A percentile compares a stretch with the other conserved stretches of the same genome.
phyloP scores from a whole-genome alignment of 2,329 filamentous ascomycete genomes.

The Aspergillus hiratsukae region DNA sequence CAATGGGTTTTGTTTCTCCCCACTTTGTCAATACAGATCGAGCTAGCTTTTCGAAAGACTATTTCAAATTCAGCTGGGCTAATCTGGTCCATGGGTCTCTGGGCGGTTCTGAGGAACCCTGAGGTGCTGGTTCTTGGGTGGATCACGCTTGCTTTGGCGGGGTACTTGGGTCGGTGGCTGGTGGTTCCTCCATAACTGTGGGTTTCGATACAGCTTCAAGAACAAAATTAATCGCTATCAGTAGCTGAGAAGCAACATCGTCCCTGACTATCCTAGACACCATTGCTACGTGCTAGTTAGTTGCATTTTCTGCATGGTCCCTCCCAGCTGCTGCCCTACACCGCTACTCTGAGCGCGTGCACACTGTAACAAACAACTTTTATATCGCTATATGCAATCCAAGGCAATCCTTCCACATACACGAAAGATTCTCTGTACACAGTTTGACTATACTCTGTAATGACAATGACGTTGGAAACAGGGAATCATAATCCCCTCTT shows the following conservation, averaged over 20 bases:
- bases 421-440: background rate
- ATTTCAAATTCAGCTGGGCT: background rate
- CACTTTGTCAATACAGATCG: no score
- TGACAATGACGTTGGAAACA: background rate
- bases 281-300: background rate
- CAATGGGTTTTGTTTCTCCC: no score
- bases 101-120: background rate
- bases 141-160: no score
- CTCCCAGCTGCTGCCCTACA: constrained; percentile 13
- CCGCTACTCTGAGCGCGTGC: constrained; percentile 9
- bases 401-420: background rate
- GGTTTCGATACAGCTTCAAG: background rate
- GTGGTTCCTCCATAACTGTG: no score
- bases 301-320: constrained; percentile 5
- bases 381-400: background rate
- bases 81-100: background rate
- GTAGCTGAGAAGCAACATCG: background rate
- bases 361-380: background rate
- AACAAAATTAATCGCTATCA: background rate
- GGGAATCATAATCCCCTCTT: background rate
- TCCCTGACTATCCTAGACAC: background rate
- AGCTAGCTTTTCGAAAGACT: background rate
- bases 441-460: background rate
- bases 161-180: background rate
- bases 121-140: background rate